Base-by-base conservation (phyloP, 495 filamentous ascomycete genomes). In the Diplogelasinospora grovesii region DNA sequence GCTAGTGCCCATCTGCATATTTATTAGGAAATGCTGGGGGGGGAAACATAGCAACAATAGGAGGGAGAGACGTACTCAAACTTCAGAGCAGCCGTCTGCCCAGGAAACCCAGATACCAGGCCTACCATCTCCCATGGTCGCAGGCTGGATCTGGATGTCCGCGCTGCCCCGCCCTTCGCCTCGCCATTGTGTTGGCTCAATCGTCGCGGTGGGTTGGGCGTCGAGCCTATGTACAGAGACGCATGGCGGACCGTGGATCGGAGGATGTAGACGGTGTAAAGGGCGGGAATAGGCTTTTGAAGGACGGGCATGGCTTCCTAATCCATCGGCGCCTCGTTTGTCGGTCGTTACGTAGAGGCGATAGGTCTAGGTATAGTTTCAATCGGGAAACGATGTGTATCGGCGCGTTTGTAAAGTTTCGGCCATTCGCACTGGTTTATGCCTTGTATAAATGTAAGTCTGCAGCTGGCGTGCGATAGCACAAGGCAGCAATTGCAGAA, bases 41-140 rank as follows among this genome's bases (percentile, higher is more conserved):
- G 16, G 13, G 15, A 30, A 22, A 23, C 16, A n/a, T n/a, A n/a
- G n/a, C n/a, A n/a, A n/a, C n/a, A n/a, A n/a, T 7, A 36, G 18
- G 9, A 19, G 15, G 19, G 11, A 11, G 22, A 33, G 13, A 66
- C 84, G 48, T 73, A 95, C 86, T 98, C 92, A 52, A 98, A 98
- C 54, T 97, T 92, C 45, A 98, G 62, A 3, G 93, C 92, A 2
- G 86, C 87, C 14, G 86, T 77, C 48, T 81, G 79, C 39, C 82
- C 88, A 10, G 85, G 86, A 49, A 98, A 98, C 0, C 93, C 92
- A 2, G 83, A 81, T 1, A 97, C 86, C 5, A 96, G 71, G 22
- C 79, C 79, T 1, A 81, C 71, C 88, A 98, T 95, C 55, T 97
- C 86, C 92, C 93, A 97, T 0, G 93, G 92, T 36, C 85, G 72